Conservation (phyloP, 768 basidiomycete genomes). For the Pleurotus cornucopiae region DNA sequence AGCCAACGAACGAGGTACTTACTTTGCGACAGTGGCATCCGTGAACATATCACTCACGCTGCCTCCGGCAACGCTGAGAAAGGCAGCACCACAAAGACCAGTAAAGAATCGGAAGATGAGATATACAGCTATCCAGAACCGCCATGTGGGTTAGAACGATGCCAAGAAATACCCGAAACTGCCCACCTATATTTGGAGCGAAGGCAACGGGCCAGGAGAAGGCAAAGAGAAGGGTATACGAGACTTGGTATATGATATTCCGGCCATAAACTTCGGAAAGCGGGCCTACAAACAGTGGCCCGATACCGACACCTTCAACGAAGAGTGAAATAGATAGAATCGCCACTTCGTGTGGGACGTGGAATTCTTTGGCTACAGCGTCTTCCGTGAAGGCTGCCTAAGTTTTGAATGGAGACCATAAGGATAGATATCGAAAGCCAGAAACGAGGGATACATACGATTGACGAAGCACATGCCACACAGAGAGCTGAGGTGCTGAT, state of each 20-base stretch:
- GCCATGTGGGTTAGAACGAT: background rate
- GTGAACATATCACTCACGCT: constrained; percentile 53
- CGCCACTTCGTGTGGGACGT: constrained; percentile 41
- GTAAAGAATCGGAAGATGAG: constrained; percentile 55
- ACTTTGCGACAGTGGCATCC: constrained; percentile 58
- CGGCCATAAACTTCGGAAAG: constrained; percentile 62
- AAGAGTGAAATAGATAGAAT: constrained; percentile 55
- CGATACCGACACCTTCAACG: constrained; percentile 53
- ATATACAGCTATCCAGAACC: constrained; percentile 39
- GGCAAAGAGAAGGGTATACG: constrained; percentile 57
- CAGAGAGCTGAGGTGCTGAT: constrained; percentile 46
- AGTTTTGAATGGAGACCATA: background rate
- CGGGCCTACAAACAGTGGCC: constrained; percentile 52
- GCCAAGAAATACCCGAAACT: background rate
- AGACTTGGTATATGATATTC: constrained; percentile 56
- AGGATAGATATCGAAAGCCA: too few species aligned
- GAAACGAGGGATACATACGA: constrained; percentile 31
- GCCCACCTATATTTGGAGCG: constrained; percentile 58
- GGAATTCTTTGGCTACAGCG: constrained; percentile 47
- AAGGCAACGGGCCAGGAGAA: constrained; percentile 75
- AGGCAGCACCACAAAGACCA: constrained; percentile 54
- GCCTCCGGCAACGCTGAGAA: constrained; percentile 55
- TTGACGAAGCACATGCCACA: constrained; percentile 52
- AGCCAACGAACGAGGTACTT: constrained; percentile 17
- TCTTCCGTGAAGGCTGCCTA: constrained; percentile 63